Evolutionary conservation across 1,139 yeast species (phyloP), one percentile per base, ranked within the genome.

Genomic region (Zygoascus meyerae): DNA sequence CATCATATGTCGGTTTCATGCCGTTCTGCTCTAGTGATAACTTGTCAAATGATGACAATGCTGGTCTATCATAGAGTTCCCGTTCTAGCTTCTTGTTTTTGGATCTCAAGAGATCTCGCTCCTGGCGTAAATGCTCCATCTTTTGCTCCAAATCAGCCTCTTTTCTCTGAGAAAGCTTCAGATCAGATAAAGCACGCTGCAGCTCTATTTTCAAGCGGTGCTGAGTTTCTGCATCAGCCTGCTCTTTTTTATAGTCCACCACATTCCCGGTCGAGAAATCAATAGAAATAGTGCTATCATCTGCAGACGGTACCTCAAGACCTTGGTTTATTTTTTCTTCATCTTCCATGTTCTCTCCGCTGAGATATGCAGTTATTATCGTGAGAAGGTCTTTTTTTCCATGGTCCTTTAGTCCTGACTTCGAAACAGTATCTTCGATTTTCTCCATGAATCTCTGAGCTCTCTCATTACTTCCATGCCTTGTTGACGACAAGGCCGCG

Each of bases 281-380:
- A n/a, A 35, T 35, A 35, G 39, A 35, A 9, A 35, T n/a, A 18
- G 39, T 35, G 15, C 39, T 35, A 11, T 35, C 39, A n/a, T 35
- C n/a, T 18, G 7, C 37, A 8, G 10, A 8, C 30, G 18, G 3
- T 29, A 18, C 29, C n/a, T 10, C 6, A 15, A 14, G 12, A 2
- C n/a, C 21, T 8, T 9, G 39, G 4, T 4, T 2, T 17, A 16
- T 16, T 11, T 16, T 26, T 16, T 35, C 30, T 5, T 9, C 14
- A 6, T 17, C 39, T 9, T 18, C 39, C 12, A 35, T 12, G 9
- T 16, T 26, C 10, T 35, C 29, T 11, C 39, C 39, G 12, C 10
- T 21, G 5, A 35, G n/a, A 35, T 35, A 35, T 21, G 30, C 39
- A 5, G 30, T 35, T n/a, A 35, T 29, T 5, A 29, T 29, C 17